A percentile compares a stretch with the other conserved stretches of the same genome.
Evolutionary conservation across 2,329 filamentous ascomycete species (phyloP).

Genomic region (Chaetomiaceae sp.): DNA sequence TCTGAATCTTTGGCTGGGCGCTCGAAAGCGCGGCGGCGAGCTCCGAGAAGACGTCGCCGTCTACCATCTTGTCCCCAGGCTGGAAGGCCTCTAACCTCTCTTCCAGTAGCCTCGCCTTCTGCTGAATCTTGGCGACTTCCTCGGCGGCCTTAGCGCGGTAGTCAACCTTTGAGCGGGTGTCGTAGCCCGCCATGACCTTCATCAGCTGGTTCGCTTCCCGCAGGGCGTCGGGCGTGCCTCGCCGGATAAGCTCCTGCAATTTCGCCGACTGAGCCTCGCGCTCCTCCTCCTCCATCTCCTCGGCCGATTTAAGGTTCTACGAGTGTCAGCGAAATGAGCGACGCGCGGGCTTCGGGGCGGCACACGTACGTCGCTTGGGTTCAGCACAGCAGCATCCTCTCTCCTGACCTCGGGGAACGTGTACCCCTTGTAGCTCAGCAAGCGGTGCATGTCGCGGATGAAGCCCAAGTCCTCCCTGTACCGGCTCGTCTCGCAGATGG

Average conservation of each 20-base stretch:
- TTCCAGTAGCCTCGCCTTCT: conserved; percentile 86
- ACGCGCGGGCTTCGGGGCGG: neutral
- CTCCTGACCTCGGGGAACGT: conserved; percentile 85
- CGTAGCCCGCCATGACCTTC: conserved; percentile 98
- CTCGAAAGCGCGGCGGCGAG: conserved; percentile 82
- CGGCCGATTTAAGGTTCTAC: conserved; percentile 88
- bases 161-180: conserved; percentile 92
- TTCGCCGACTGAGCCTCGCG: conserved; percentile 94
- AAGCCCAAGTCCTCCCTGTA: conserved; percentile 97
- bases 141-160: conserved; percentile 96
- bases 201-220: conserved; percentile 96
- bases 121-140: conserved; percentile 89
- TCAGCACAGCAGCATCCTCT: conserved; percentile 93
- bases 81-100: conserved; percentile 84
- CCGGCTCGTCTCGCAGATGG: conserved; percentile 94
- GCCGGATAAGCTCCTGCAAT: conserved; percentile 88
- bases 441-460: conserved; percentile 93
- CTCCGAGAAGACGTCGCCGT: conserved; percentile 69
- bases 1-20: conserved; percentile 97
- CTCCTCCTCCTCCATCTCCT: conserved; percentile 99
- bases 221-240: conserved; percentile 84
- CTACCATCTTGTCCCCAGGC: conserved; percentile 69
- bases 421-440: conserved; percentile 96
- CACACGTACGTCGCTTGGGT: conserved; percentile 88
- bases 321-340: conserved; percentile 24